A percentile compares a stretch with the other conserved stretches of the same genome.
Conservation (phyloP, 257 asterid genomes). For the Solanum peruvianum region DNA sequence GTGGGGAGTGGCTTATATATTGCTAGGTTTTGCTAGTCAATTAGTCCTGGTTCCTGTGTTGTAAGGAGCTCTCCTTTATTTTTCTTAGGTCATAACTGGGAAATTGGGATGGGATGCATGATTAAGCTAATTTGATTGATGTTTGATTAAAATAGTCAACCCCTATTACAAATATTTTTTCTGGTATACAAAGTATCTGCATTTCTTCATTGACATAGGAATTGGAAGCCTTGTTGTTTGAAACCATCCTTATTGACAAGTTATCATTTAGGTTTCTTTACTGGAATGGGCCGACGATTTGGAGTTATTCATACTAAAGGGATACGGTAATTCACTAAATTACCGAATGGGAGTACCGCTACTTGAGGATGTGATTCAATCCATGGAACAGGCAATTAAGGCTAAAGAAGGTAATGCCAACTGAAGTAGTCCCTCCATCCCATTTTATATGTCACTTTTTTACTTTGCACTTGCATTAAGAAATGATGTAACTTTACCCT, state of each 20-base stretch:
- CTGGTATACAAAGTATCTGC: not conserved
- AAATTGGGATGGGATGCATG: not conserved
- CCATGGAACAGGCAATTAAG: constrained; percentile 90
- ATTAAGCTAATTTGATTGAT: not conserved
- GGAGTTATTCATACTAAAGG: constrained; percentile 77
- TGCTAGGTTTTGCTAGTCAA: not conserved
- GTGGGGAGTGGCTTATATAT: not conserved
- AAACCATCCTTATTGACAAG: not conserved
- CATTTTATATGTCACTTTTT: too few relatives aligned
- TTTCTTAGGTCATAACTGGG: not conserved
- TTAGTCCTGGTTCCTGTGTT: not conserved
- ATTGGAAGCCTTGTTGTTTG: not conserved
- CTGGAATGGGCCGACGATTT: constrained; percentile 95
- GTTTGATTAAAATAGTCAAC: not conserved
- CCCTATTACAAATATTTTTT: not conserved
- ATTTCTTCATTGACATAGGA: not conserved
- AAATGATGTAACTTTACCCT: too few relatives aligned
- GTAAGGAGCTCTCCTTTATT: not conserved
- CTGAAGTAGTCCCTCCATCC: not conserved
- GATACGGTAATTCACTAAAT: constrained; percentile 86
- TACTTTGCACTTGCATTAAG: too few relatives aligned
- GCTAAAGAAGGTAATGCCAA: constrained; percentile 53
- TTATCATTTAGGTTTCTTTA: constrained; percentile 42
- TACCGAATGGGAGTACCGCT: constrained; percentile 93
- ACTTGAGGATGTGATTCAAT: constrained; percentile 80